Evolutionary conservation across 345 rosid genomes (phyloP), one percentile per base, ranked within the genome.

Genomic region (Citrus medica): DNA sequence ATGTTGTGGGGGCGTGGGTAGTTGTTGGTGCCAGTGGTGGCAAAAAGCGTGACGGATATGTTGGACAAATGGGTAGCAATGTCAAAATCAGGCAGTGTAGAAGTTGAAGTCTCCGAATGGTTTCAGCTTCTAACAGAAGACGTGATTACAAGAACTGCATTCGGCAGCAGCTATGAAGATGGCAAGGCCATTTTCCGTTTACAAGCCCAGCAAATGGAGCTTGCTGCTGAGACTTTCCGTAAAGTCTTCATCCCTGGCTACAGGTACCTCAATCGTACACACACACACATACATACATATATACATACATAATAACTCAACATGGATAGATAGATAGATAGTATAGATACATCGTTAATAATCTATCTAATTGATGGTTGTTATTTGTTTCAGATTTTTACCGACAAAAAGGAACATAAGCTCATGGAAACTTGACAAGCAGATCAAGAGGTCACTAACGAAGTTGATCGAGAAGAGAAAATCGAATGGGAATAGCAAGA

Each of bases 101-200:
- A 88, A 48, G 79, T 93, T 0, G 95, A 92, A 67, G 90, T 91
- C 14, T 89, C 88, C 4, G 92, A 84, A 17, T 86, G 91, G 86
- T 93, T 89, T 80, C 93, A 88, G 48, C 83, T 78, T 13, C 85
- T 95, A 1, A 91, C 98, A 1, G 96, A 90, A 80, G 97, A 93
- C 70, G 90, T 93, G 38, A 91, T 95, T 21, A 87, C 95, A 14
- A 86, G 91, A 37, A 87, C 96, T 7, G 95, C 94, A 19, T 93
- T 95, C 75, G 97, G 98, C 4, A 90, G 87, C 27, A 93, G 92
- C 86, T 95, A 90, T 6, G 90, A 83, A 78, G 93, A 91, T 58
- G 99, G 98, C 2, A 89, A 88, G 38, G 93, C 92, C 53, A 87
- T 92, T 71, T 95, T 91, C 77, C 64, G 91, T 48, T 84, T 90